Base-by-base conservation (phyloP, 805 yeast species). In the Monosporozyma aerobia region DNA sequence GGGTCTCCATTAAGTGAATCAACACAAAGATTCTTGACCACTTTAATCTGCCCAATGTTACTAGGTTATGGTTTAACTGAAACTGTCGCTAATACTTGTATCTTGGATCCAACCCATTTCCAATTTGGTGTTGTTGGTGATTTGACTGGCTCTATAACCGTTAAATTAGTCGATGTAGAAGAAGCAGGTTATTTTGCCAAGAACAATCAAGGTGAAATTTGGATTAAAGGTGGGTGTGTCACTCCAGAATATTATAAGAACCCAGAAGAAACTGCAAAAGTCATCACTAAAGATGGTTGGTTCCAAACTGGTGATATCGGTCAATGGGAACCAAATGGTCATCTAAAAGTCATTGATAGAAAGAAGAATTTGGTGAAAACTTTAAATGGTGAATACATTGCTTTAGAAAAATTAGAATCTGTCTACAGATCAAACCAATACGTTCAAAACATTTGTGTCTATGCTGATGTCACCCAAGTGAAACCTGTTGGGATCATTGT, bases 21-120 rank as follows among this genome's bases (percentile, higher is more conserved):
- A 57, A 89, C 97, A 8, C 97, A 94, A 71, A 72, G 77, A 48
- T 92, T 94, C 69, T 77, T 94, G 60, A 68, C 87, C 40, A 86
- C 77, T 45, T 77, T 87, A 55, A 72, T 94, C 56, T 85, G 87
- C 41, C 95, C 97, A 55, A 79, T 92, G 86, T 77, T 94, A 62
- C 76, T 90, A 63, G 99, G 99, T 55, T 94, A 94, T 69, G 99
- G 99, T 55, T 80, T 94, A 60, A 94, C 99, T 41, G 99, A 94
- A 73, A 90, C 98, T 13, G 83, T 87, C 60, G 99, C 99, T 49
- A 90, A 87, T 73, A 78, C 92, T 16, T 74, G 87, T 44, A 77
- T 94, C 61, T 68, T 81, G 58, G 81, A 81, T 54, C 86, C 87
- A 48, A 65, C 72, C 27, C 77, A 78, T 63, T 81, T 85, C 61